Percentiles rank a stretch among this genome's conserved stretches.
Conservation (phyloP, 306 rosid genomes). For the Nissolia schottii region DNA sequence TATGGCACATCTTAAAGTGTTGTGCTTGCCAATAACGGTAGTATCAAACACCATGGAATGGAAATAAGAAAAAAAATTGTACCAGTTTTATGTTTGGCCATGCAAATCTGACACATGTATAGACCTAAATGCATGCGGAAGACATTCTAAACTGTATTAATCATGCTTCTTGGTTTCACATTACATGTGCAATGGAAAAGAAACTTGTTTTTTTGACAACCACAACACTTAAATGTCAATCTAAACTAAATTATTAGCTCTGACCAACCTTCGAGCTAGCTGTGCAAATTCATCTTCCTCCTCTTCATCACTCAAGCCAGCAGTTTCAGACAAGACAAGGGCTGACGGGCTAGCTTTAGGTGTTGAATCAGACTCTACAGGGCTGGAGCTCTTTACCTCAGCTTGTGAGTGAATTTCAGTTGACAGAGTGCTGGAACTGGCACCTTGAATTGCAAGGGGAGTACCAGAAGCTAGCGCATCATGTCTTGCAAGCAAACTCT, state of each 20-base stretch:
- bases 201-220: slow-evolving; percentile 13
- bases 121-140: not conserved
- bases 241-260: not conserved
- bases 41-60: not conserved
- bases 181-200: not conserved
- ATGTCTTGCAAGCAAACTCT: slow-evolving; percentile 78
- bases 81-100: not conserved
- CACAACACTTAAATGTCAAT: not conserved
- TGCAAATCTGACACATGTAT: not conserved
- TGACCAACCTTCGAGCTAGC: slow-evolving; percentile 81
- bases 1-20: not conserved
- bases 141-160: not conserved
- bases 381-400: slow-evolving; percentile 39
- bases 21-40: not conserved
- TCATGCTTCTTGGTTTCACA: not conserved
- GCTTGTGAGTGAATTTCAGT: slow-evolving; percentile 43
- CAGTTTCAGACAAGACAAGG: slow-evolving; percentile 26
- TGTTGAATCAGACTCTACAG: slow-evolving; percentile 36
- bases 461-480: slow-evolving; percentile 91
- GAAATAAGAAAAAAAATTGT: not conserved
- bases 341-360: slow-evolving; percentile 43
- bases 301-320: slow-evolving; percentile 54
- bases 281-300: slow-evolving; percentile 96
- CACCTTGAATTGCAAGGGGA: slow-evolving; percentile 48
- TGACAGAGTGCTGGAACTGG: slow-evolving; percentile 40